Conservation (phyloP, 306 rosid species). For the Prosopis cineraria region DNA sequence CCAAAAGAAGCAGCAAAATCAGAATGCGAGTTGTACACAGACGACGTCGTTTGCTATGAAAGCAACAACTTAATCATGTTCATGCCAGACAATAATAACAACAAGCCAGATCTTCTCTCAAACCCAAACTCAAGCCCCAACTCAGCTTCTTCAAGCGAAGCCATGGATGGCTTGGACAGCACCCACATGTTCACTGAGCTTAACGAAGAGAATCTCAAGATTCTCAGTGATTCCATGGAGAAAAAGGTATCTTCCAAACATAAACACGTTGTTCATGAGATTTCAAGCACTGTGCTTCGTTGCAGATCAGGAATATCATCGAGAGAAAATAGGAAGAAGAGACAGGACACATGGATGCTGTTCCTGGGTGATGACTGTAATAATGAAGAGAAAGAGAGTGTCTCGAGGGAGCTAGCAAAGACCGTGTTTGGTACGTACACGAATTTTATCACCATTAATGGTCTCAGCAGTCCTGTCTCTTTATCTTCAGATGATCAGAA, state of each 20-base stretch:
- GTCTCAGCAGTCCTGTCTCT: constrained; percentile 44
- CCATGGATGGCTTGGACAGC: constrained; percentile 59
- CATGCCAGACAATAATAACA: constrained; percentile 46
- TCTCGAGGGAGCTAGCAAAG: constrained; percentile 76
- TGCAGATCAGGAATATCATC: constrained; percentile 54
- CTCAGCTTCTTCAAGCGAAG: constrained; percentile 90
- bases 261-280: constrained; percentile 52
- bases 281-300: constrained; percentile 57
- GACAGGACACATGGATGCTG: constrained; percentile 68
- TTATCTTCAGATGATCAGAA: neutral
- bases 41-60: constrained; percentile 39
- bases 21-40: constrained; percentile 65
- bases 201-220: constrained; percentile 56
- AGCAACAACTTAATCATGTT: constrained; percentile 49
- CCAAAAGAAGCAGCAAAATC: constrained; percentile 29
- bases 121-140: constrained; percentile 92
- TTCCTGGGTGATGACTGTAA: constrained; percentile 61
- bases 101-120: constrained; percentile 84
- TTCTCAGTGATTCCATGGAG: constrained; percentile 66
- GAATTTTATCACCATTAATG: constrained; percentile 48
- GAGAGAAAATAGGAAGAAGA: neutral
- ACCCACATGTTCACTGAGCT: constrained; percentile 58
- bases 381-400: constrained; percentile 56
- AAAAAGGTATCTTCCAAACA: constrained; percentile 53
- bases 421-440: constrained; percentile 69